Conservation (phyloP, 306 rosid genomes). For the Mimosa pudica region DNA sequence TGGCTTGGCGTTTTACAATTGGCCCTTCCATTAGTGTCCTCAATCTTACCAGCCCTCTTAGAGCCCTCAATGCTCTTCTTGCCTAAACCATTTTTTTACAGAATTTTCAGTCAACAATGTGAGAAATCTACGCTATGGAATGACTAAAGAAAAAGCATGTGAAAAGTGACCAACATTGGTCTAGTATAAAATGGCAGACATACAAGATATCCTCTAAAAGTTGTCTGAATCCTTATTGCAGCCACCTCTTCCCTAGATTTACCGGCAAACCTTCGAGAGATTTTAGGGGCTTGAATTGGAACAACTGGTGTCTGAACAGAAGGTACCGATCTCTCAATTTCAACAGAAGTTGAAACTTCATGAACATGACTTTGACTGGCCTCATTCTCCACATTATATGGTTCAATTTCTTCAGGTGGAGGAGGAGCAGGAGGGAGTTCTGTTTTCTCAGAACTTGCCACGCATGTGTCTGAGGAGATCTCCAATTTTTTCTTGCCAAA, state of each 20-base stretch:
- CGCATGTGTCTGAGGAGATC: conserved; percentile 46
- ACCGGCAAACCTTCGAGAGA: conserved; percentile 56
- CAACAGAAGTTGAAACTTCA: conserved; percentile 42
- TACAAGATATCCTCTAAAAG: conserved; percentile 94
- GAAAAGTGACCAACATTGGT: conserved; percentile 10
- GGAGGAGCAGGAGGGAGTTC: conserved; percentile 54
- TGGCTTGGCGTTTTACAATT: conserved; percentile 87
- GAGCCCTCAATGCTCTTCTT: conserved; percentile 86
- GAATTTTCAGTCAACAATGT: conserved; percentile 8
- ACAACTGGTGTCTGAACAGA: conserved; percentile 45
- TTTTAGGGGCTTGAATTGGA: conserved; percentile 38
- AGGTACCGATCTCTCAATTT: conserved; percentile 40
- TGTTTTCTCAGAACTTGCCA: conserved; percentile 45
- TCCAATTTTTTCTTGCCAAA: conserved; percentile 78
- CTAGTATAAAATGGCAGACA: conserved; percentile 14
- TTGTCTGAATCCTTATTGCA: conserved; percentile 88
- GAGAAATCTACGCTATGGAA: no score
- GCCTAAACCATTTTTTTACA: conserved; percentile 58
- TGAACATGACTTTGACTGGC: conserved; percentile 46
- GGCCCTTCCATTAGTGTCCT: conserved; percentile 84
- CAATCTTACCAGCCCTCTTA: conserved; percentile 92
- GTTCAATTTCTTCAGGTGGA: conserved; percentile 57
- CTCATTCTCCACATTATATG: conserved; percentile 56
- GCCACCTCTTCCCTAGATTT: conserved; percentile 76
- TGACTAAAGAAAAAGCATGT: neutral